phyloP scores from a whole-genome alignment of 148 eudicot species.

The Rhododendron simsii region DNA sequence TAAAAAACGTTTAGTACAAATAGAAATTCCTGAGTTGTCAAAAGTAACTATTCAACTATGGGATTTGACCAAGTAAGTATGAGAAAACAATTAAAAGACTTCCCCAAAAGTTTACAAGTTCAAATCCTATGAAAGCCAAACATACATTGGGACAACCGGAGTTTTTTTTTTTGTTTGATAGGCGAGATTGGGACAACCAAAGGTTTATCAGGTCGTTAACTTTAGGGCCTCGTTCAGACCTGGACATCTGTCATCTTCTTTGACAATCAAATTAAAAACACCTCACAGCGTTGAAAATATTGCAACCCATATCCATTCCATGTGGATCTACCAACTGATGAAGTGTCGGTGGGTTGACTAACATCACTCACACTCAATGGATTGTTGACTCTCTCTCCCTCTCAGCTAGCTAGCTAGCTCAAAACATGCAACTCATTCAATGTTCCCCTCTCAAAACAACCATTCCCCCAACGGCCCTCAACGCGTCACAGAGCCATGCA shows the following conservation, averaged over 20 bases:
- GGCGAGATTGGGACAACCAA: too few species aligned
- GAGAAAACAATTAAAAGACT: too few species aligned
- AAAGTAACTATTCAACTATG: background rate
- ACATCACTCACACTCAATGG: background rate
- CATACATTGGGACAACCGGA: background rate
- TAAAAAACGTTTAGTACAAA: too few species aligned
- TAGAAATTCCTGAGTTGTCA: background rate
- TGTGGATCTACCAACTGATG: background rate
- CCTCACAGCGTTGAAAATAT: background rate
- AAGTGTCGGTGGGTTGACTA: slow-evolving; percentile 13
- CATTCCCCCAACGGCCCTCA: slow-evolving; percentile 3
- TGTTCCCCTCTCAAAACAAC: background rate
- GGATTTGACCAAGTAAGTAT: too few species aligned
- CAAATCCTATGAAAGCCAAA: too few species aligned
- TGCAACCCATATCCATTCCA: background rate
- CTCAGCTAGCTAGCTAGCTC: background rate
- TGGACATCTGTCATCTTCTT: background rate
- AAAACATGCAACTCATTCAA: background rate
- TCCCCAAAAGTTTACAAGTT: too few species aligned
- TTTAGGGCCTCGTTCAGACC: background rate
- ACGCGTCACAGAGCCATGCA: background rate
- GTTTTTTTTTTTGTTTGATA: too few species aligned
- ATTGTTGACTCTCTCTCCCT: background rate
- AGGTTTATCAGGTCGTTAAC: too few species aligned
- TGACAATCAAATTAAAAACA: background rate